Base-by-base conservation (phyloP, 1,139 yeast species). In the Wickerhamomyces sp. region DNA sequence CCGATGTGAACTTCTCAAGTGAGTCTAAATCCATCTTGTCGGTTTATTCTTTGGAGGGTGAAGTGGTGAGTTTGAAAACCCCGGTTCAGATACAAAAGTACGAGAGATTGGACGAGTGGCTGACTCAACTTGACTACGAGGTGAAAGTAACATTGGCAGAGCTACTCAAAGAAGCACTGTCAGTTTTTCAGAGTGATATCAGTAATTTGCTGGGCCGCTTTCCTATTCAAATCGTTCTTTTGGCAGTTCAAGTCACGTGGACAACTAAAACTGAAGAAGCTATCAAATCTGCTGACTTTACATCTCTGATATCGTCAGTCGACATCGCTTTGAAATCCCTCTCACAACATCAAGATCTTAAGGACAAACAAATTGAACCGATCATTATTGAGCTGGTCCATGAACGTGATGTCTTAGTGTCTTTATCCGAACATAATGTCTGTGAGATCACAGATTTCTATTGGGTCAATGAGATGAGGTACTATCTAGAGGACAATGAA, bases 301-400 rank as follows among this genome's bases (percentile, higher is more conserved):
- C 41, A 2, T 40, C 29, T 2, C 46, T 55, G 23, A 34, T 48
- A 6, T 44, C 44, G 2, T 14, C 26, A 5, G 46, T 52, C 8
- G 48, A 49, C 6, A 10, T 38, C 0, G 38, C 65, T 4, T 58
- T 75, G 6, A 40, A 46, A 2, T 23, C 46, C 4, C 52, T 71
- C 14, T 69, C 78, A 0, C 41, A 51, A 1, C 44, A 55, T 7
- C 69, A 71, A 4, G 47, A 65, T 14, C 46, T 52, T 0, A 67
- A 71, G 1, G 49, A 84, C 31, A 69, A 67, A 44, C 81, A 79
- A 50, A 56, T 73, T 23, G 90, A 86, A 55, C 70, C 76, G 14
- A 55, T 88, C 15, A 69, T 87, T 11, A 77, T 87, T 29, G 96
- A 88, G 52, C 53, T 78, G 8, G 73, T 85, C 13, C 91, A 86